A percentile compares a stretch with the other conserved stretches of the same genome.
These are phyloP conservation scores for Aquilaria malaccensis DNA, from an alignment of 345 rosid species.

Conservation along the genomic window DNA sequence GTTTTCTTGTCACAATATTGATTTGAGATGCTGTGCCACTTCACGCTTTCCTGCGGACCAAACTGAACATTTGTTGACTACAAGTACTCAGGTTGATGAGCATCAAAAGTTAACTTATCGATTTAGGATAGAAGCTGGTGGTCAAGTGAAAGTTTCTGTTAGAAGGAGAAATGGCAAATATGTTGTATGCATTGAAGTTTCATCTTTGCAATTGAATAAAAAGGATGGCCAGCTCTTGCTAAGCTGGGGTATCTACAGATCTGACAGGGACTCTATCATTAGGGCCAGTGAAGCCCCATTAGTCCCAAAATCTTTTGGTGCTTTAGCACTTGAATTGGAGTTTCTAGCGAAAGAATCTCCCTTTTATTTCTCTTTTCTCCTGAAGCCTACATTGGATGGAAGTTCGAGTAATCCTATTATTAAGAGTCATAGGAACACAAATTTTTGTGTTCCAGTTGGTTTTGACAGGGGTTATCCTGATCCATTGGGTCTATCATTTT, in stretches of 20 bases:
- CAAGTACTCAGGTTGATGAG: conserved; percentile 27
- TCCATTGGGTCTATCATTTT: conserved; percentile 78
- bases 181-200: conserved; percentile 50
- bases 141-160: conserved; percentile 56
- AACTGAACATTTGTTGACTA: conserved; percentile 29
- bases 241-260: conserved; percentile 62
- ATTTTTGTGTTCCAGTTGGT: conserved; percentile 82
- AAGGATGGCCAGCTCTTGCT: conserved; percentile 35
- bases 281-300: conserved; percentile 41
- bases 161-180: conserved; percentile 44
- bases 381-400: conserved; percentile 34
- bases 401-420: conserved; percentile 35
- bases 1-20: conserved; percentile 12
- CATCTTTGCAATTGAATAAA: conserved; percentile 34
- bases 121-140: conserved; percentile 70
- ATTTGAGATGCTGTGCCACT: conserved; percentile 34
- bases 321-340: conserved; percentile 47
- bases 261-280: conserved; percentile 41
- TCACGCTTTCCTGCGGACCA: conserved; percentile 41
- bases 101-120: conserved; percentile 38
- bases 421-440: conserved; percentile 45
- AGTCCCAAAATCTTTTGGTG: conserved; percentile 29
- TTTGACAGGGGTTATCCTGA: conserved; percentile 53
- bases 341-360: conserved; percentile 66
- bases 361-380: conserved; percentile 62